These are phyloP conservation scores for Lanmaoa pseudosensibilis DNA, from an alignment of 768 basidiomycete genomes.

Conservation along the genomic window DNA sequence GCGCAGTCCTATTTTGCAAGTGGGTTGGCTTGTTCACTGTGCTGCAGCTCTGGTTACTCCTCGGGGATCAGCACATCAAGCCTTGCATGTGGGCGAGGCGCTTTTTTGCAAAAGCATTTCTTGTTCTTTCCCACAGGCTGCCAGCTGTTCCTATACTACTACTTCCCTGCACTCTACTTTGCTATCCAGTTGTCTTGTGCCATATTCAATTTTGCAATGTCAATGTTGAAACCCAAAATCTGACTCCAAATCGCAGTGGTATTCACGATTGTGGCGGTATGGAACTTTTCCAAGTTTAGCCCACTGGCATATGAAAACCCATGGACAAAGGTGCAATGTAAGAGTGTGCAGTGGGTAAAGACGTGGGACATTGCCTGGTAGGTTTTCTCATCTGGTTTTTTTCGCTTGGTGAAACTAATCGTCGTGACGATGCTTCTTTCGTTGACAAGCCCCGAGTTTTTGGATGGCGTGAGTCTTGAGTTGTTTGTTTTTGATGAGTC, in stretches of 20 bases:
- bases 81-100: constrained; percentile 77
- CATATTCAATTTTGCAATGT: constrained; percentile 85
- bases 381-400: constrained; percentile 14
- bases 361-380: constrained; percentile 97
- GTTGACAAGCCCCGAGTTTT: constrained; percentile 61
- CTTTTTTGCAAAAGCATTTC: constrained; percentile 82
- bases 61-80: constrained; percentile 82
- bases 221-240: constrained; percentile 69
- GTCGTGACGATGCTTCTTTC: neutral
- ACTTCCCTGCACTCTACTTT: constrained; percentile 95
- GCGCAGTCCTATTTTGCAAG: constrained; percentile 91
- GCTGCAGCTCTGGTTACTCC: constrained; percentile 82
- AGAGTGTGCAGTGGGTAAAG: constrained; percentile 79
- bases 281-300: constrained; percentile 77
- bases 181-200: constrained; percentile 73
- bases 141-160: constrained; percentile 97
- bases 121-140: constrained; percentile 98
- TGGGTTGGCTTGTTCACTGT: constrained; percentile 98
- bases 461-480: constrained; percentile 53
- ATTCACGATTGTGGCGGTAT: constrained; percentile 68
- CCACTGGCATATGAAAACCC: constrained; percentile 79
- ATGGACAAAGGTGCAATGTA: constrained; percentile 85
- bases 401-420: neutral
- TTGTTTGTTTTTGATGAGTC: neutral
- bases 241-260: constrained; percentile 81